Evolutionary conservation across 768 basidiomycete genomes (phyloP).

Genomic region (Trametes elegans): DNA sequence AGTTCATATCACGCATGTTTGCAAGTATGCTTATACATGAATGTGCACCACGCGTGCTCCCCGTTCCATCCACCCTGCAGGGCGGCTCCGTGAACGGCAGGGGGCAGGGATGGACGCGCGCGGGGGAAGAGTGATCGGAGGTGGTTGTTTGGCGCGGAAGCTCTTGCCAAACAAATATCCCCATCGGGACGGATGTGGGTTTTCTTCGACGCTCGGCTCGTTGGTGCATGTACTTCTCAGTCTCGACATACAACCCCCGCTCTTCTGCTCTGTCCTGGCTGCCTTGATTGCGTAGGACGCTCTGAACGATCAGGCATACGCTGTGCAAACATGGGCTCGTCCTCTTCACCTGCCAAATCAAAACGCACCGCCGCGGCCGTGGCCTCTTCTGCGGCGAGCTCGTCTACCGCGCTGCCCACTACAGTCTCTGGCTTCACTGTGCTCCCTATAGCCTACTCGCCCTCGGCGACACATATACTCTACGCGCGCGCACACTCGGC

Average conservation of each 20-base stretch:
- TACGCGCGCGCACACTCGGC: constrained; percentile 69
- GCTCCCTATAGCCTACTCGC: constrained; percentile 40
- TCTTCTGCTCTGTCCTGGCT: not conserved
- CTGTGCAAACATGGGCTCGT: not conserved
- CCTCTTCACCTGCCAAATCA: not conserved
- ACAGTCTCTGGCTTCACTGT: constrained; percentile 47
- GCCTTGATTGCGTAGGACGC: not conserved
- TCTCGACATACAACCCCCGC: not conserved
- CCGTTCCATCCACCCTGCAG: no score
- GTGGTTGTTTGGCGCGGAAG: constrained; percentile 11
- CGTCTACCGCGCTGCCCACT: constrained; percentile 19
- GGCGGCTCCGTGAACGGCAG: no score
- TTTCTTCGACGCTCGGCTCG: not conserved
- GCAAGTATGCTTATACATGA: not conserved
- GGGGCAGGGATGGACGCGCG: no score
- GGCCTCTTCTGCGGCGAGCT: not conserved
- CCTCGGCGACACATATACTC: constrained; percentile 60
- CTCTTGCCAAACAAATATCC: constrained; percentile 10
- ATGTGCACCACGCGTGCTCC: no score
- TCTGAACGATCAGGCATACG: not conserved
- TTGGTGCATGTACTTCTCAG: no score
- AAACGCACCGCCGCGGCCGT: not conserved
- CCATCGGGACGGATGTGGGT: not conserved
- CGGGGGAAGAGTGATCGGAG: not conserved
- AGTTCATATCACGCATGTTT: no score